phyloP scores from a whole-genome alignment of 305 asterid genomes.

The Fraxinus xanthoxyloides region DNA sequence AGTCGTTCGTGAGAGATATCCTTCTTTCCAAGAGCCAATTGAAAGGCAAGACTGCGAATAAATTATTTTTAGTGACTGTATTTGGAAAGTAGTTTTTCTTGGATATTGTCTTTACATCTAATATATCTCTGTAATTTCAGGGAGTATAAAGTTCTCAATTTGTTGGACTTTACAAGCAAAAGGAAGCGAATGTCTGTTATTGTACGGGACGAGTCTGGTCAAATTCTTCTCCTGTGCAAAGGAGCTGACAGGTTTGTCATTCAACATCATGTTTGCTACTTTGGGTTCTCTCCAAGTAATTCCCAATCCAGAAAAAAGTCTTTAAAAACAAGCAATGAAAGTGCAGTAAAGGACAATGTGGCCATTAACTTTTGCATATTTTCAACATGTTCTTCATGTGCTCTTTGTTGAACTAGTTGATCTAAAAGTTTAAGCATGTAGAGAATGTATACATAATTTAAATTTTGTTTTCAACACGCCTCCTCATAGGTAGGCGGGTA shows the following conservation, averaged over 20 bases:
- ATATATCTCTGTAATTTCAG: slow-evolving; percentile 37
- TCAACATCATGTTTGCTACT: slow-evolving; percentile 7
- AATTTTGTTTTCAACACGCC: background rate
- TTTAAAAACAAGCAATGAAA: background rate
- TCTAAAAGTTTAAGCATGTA: background rate
- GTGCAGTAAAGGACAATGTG: background rate
- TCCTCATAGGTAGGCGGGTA: background rate
- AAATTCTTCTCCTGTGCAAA: slow-evolving; percentile 74
- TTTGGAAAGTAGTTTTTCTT: slow-evolving; percentile 6
- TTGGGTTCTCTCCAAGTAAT: slow-evolving; percentile 5
- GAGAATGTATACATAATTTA: background rate
- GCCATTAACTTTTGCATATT: background rate
- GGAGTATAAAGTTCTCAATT: slow-evolving; percentile 75
- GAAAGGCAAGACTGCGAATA: slow-evolving; percentile 61
- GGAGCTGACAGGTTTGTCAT: slow-evolving; percentile 82
- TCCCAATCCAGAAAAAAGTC: background rate
- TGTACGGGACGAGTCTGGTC: slow-evolving; percentile 63
- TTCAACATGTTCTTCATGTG: background rate
- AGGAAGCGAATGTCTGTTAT: slow-evolving; percentile 90
- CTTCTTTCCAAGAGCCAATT: slow-evolving; percentile 49
- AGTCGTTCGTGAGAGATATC: slow-evolving; percentile 65
- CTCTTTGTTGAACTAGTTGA: background rate
- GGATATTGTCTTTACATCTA: slow-evolving; percentile 22
- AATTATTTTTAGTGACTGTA: background rate
- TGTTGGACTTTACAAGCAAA: slow-evolving; percentile 87